Evolutionary conservation across 2,329 filamentous ascomycete genomes (phyloP), one percentile per base, ranked within the genome.

Genomic region (Ambrosiella cleistominuta): DNA sequence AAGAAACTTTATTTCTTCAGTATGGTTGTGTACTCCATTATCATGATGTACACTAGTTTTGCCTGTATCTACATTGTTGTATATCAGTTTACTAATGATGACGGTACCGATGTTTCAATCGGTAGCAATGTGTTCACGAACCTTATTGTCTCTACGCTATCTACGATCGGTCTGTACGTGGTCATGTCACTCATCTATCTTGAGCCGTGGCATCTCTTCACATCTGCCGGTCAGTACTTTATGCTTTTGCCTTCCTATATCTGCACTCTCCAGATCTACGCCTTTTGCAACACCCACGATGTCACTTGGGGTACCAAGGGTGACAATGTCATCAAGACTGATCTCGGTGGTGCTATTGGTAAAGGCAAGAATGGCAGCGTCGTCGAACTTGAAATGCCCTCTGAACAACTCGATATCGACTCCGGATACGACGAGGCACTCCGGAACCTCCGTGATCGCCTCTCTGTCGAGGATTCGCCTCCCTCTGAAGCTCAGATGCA

Each of bases 281-380:
- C 93, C 49, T 98, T 98, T 71, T 97, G 93, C 75, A 98, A 98
- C 75, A 97, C 91, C 91, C 93, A 98, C 73, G 93, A 98, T 75
- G 93, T 98, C 57, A 97, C 93, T 13, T 98, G 93, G 93, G 93
- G 93, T 66, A 98, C 93, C 47, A 98, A 98, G 72, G 93, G 93
- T 59, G 93, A 98, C 76, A 98, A 98, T 70, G 82, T 95, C 40
- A 84, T 93, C 65, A 85, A 88, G 70, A 96, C 86, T 7, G 94
- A 98, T 68, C 81, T 98, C 0, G 93, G 93, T 59, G 82, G 86
- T 5, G 93, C 94, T 11, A 81, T 86, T 6, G 83, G 83, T 54
- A 83, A 86, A 63, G 86, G 85, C 58, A 52, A 52, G 7, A 58
- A 57, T 13, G 75, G 76, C 53, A 79, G 83, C 60, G 88, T 85